Evolutionary conservation across 139 green algal genomes (phyloP), one percentile per base, ranked within the genome.

Genomic region (Chlamydomonas sphaeroides): DNA sequence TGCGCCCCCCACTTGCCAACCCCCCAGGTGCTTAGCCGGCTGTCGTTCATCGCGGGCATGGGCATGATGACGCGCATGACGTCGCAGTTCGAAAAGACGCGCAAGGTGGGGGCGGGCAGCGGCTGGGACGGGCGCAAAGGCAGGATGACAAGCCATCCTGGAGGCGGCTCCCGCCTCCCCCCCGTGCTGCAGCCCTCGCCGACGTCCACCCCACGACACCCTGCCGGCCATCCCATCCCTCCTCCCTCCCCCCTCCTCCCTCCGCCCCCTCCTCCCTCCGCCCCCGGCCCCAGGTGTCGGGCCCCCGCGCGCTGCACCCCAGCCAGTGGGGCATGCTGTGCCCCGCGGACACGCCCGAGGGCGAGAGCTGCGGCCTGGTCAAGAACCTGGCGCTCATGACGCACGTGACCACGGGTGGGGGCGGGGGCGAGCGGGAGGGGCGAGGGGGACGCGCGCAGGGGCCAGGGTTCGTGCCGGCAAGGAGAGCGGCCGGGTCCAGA

Each of bases 361-460:
- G 93, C 1, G 96, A 99, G 90, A 92, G 85, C 57, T 99, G 97
- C 87, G 97, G 97, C 8, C 93, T 99, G 68, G 97, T 99, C 21
- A 99, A 99, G 88, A 99, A 99, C 90, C 93, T 99, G 79, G 97
- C 97, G 57, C 93, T 99, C 41, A 98, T 99, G 95, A 99, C 97
- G 28, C 97, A 99, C 84, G 94, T 99, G 72, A 99, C 97, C 5
- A 99, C 94, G 5, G 96, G 98, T 88, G 90, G 93, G 68, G 88
- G 61, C 85, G 95, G 70, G 89, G 23, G 49, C 30, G 53, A 41
- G 45, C 73, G 73, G 65, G 10, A 11, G 49, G 49, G 49, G 49
- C 2, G 49, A 56, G 10, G 6, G 49, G 49, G 49, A 56, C 2
- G n/a, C n/a, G n/a, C n/a, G n/a, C n/a, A n/a, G n/a, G n/a, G n/a